Percentiles rank a stretch among this genome's conserved stretches.
Evolutionary conservation across 177 flowering plant species (phyloP).

Genomic region (Tripterygium wilfordii): DNA sequence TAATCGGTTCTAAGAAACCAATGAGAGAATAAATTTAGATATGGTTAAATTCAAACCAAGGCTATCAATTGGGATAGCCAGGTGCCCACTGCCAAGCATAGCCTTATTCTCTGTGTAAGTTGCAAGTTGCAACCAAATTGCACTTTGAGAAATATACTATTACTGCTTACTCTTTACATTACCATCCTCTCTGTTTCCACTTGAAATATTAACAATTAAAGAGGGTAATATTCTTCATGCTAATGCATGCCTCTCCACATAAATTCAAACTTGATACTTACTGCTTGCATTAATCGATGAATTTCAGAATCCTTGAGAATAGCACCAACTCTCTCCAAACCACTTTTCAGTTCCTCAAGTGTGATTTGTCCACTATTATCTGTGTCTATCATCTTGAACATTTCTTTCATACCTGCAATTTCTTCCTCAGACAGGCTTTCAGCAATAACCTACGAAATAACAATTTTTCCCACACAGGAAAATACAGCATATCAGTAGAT

Average conservation of each 20-base stretch:
- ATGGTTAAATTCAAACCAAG: neutral
- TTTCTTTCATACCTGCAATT: conserved; percentile 60
- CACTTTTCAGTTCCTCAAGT: conserved; percentile 56
- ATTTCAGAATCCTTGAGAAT: conserved; percentile 57
- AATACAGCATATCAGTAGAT: no score
- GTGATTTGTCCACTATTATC: conserved; percentile 62
- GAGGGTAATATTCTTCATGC: neutral
- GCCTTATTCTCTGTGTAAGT: no score
- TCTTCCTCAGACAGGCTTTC: conserved; percentile 63
- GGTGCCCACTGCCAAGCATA: no score
- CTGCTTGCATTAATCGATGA: conserved; percentile 47
- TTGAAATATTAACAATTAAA: no score
- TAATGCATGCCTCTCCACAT: neutral
- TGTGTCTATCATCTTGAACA: conserved; percentile 66
- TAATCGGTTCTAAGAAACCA: neutral
- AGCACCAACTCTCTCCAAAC: conserved; percentile 56
- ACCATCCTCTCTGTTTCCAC: no score
- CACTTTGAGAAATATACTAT: no score
- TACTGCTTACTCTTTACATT: no score
- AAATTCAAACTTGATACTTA: conserved; percentile 21
- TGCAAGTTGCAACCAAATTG: no score
- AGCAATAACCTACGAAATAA: conserved; percentile 49
- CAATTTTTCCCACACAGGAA: neutral
- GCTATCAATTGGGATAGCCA: no score
- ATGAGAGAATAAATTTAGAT: no score